Conservation (phyloP, 805 yeast species). For the Zygotorulaspora danielsina region DNA sequence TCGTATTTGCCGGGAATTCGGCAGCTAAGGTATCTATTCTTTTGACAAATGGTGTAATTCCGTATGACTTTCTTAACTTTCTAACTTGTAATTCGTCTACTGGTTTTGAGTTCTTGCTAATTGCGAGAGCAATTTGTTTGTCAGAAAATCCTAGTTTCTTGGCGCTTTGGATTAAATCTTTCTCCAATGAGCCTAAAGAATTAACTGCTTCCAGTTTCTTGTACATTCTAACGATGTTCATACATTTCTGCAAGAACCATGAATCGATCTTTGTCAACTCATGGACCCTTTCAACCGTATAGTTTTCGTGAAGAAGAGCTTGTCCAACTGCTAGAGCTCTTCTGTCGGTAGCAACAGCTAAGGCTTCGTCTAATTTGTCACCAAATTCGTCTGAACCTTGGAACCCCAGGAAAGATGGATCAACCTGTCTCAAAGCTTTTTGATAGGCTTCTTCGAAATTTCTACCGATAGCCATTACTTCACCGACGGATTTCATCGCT, state of each 20-base stretch:
- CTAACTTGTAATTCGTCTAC: conserved; percentile 73
- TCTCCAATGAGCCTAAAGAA: conserved; percentile 54
- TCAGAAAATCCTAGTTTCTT: conserved; percentile 95
- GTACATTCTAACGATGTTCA: conserved; percentile 89
- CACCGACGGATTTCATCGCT: conserved; percentile 98
- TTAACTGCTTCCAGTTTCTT: conserved; percentile 67
- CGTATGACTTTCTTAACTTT: conserved; percentile 70
- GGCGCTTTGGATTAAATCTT: conserved; percentile 69
- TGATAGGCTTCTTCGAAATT: conserved; percentile 96
- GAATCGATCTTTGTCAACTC: conserved; percentile 89
- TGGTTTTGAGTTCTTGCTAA: conserved; percentile 43
- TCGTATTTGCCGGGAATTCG: conserved; percentile 96
- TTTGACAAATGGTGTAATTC: conserved; percentile 89
- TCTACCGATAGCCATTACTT: conserved; percentile 98
- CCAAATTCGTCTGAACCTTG: conserved; percentile 72
- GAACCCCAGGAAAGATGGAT: conserved; percentile 85
- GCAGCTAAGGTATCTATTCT: conserved; percentile 97
- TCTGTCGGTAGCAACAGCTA: conserved; percentile 88
- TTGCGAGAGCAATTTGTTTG: conserved; percentile 80
- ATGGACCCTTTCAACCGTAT: conserved; percentile 87
- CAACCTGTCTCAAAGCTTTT: conserved; percentile 94
- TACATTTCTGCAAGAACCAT: conserved; percentile 91
- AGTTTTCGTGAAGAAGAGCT: conserved; percentile 87
- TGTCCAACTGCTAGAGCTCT: conserved; percentile 98
- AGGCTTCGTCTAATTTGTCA: conserved; percentile 71